Conservation (phyloP, 1,284 basidiomycete genomes). For the Austroboletus novae-zelandiae region DNA sequence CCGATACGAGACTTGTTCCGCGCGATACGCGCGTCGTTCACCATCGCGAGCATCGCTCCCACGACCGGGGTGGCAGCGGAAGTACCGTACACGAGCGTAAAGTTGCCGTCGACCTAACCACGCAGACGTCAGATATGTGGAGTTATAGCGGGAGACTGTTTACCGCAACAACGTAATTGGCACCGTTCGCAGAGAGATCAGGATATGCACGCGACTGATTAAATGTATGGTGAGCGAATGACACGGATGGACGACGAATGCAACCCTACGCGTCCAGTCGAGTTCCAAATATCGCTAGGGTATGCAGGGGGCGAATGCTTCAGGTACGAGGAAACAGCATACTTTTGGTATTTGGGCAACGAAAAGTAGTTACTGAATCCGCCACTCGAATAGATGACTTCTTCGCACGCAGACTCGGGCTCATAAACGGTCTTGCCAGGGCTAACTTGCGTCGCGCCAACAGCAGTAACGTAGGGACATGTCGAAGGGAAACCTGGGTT, state of each 20-base stretch:
- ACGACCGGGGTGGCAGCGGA: constrained; percentile 43
- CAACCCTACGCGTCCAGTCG: constrained; percentile 41
- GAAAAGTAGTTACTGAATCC: constrained; percentile 46
- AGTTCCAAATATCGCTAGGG: constrained; percentile 42
- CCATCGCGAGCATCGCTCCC: constrained; percentile 44
- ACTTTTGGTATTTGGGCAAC: constrained; percentile 38
- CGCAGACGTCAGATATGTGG: not conserved
- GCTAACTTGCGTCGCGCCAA: constrained; percentile 47
- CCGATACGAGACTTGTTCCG: constrained; percentile 38
- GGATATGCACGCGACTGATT: constrained; percentile 43
- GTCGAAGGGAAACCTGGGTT: constrained; percentile 45
- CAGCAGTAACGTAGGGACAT: constrained; percentile 46
- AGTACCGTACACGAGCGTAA: constrained; percentile 36
- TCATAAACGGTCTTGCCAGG: constrained; percentile 32
- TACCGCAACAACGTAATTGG: constrained; percentile 41
- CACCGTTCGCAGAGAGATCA: constrained; percentile 41
- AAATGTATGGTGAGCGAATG: not conserved
- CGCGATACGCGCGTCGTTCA: constrained; percentile 48
- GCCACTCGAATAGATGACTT: constrained; percentile 37
- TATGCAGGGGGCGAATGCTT: constrained; percentile 31
- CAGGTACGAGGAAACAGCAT: constrained; percentile 25
- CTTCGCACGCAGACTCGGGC: constrained; percentile 31
- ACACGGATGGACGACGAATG: not conserved
- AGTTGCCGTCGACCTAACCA: constrained; percentile 34
- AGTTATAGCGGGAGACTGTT: not conserved